Percentiles rank a stretch among this genome's conserved stretches.
Evolutionary conservation across 495 filamentous ascomycete genomes (phyloP).

Genomic region (Cercophora samala): DNA sequence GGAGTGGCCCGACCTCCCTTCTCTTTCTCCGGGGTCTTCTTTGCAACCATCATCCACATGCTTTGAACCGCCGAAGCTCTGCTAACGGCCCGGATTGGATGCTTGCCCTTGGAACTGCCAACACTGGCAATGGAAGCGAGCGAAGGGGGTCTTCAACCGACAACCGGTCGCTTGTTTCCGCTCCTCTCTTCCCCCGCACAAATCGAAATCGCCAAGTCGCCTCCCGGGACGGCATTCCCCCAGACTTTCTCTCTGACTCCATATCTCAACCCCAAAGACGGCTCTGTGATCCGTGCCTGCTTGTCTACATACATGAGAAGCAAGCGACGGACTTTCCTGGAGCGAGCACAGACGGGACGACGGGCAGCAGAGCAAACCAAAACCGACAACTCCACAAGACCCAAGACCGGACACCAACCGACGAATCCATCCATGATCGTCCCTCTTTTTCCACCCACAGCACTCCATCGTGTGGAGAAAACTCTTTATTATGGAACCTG

Average conservation of each 20-base stretch:
- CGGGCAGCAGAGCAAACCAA: background rate
- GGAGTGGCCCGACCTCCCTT: background rate
- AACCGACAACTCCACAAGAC: background rate
- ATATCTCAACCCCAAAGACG: background rate
- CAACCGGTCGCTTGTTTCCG: background rate
- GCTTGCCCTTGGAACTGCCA: background rate
- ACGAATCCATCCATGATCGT: background rate
- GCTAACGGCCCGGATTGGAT: too few relatives aligned
- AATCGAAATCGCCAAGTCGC: background rate
- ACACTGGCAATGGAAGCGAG: background rate
- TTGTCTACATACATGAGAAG: background rate
- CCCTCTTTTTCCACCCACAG: background rate
- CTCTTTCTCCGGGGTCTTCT: background rate
- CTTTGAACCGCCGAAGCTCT: background rate
- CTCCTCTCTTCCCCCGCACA: background rate
- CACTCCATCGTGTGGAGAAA: constrained; percentile 1
- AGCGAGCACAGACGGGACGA: background rate
- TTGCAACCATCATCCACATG: background rate
- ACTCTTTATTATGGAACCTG: constrained; percentile 7
- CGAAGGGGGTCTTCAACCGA: background rate
- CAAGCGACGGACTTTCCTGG: background rate
- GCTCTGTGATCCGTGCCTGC: background rate
- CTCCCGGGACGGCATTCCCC: background rate
- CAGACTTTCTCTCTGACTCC: background rate
- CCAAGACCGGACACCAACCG: background rate